phyloP scores from a whole-genome alignment of 2,329 filamentous ascomycete genomes.

The Penicillium olsonii region DNA sequence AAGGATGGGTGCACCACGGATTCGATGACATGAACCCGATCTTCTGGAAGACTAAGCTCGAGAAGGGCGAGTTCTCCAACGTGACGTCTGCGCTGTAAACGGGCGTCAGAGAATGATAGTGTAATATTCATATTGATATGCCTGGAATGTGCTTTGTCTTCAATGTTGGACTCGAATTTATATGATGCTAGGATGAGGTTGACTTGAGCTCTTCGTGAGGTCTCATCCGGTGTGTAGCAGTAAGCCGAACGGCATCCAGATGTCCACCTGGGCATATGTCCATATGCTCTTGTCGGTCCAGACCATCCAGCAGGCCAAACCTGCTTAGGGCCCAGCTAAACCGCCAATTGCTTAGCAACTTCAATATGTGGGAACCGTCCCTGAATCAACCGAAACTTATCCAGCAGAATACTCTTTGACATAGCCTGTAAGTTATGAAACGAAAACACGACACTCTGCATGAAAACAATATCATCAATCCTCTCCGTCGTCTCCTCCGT shows the following conservation, averaged over 20 bases:
- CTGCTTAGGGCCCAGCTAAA: neutral
- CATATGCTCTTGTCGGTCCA: no score
- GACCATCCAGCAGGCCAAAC: no score
- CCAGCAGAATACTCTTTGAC: slow-evolving; percentile 47
- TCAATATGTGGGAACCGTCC: slow-evolving; percentile 23
- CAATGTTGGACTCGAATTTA: neutral
- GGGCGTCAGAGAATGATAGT: slow-evolving; percentile 13
- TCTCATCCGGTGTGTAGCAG: neutral
- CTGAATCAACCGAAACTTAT: slow-evolving; percentile 42
- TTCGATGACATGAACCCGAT: slow-evolving; percentile 98
- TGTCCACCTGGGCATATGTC: no score
- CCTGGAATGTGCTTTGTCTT: slow-evolving; percentile 5
- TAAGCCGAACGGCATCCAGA: no score
- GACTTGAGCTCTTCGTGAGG: neutral
- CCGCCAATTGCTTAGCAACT: slow-evolving; percentile 24
- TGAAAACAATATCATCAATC: slow-evolving; percentile 57
- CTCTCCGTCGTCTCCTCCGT: slow-evolving; percentile 50
- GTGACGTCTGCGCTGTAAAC: slow-evolving; percentile 71
- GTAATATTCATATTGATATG: slow-evolving; percentile 23
- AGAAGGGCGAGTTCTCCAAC: slow-evolving; percentile 98
- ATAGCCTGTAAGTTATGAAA: slow-evolving; percentile 52
- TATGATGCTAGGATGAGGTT: neutral
- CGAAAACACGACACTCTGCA: slow-evolving; percentile 54
- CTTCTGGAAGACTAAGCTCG: slow-evolving; percentile 99
- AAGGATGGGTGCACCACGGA: slow-evolving; percentile 97